These are phyloP conservation scores for Phytopythium sindhum DNA, from an alignment of 352 stramenopile species.

Conservation along the genomic window DNA sequence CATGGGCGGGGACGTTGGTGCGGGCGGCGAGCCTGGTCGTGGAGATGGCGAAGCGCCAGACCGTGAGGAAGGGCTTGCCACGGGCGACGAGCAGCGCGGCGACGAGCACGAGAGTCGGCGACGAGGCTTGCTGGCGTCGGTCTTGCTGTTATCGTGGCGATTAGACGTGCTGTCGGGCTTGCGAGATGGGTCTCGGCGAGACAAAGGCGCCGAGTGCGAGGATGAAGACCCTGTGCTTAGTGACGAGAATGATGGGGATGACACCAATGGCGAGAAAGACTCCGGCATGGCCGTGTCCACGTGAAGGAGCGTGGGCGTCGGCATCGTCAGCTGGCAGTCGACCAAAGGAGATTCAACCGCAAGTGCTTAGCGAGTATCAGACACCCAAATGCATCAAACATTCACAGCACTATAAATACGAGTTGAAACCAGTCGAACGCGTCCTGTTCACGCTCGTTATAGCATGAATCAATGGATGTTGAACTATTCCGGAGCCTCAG, in stretches of 20 bases:
- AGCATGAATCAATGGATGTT: background rate
- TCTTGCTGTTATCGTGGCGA: background rate
- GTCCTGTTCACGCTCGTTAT: background rate
- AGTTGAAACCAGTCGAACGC: background rate
- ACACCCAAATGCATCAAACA: too few species aligned
- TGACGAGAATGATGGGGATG: background rate
- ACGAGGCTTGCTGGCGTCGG: conserved; percentile 4
- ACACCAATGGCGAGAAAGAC: background rate
- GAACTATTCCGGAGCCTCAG: too few species aligned
- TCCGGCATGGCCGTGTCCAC: conserved; percentile 6
- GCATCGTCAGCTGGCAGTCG: conserved; percentile 11
- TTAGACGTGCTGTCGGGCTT: background rate
- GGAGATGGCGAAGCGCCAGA: background rate
- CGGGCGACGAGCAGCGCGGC: conserved; percentile 24
- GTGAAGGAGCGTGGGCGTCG: conserved; percentile 1
- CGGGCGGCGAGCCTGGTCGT: background rate
- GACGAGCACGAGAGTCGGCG: conserved; percentile 30
- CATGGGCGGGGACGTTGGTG: conserved; percentile 21
- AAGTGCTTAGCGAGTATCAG: background rate
- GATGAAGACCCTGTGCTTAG: background rate
- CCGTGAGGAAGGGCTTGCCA: background rate
- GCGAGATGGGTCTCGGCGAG: background rate
- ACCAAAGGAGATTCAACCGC: background rate
- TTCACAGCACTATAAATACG: background rate
- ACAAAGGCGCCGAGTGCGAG: background rate